A percentile compares a stretch with the other conserved stretches of the same genome.
Conservation (phyloP, 306 rosid genomes). For the Acmispon strigosus region DNA sequence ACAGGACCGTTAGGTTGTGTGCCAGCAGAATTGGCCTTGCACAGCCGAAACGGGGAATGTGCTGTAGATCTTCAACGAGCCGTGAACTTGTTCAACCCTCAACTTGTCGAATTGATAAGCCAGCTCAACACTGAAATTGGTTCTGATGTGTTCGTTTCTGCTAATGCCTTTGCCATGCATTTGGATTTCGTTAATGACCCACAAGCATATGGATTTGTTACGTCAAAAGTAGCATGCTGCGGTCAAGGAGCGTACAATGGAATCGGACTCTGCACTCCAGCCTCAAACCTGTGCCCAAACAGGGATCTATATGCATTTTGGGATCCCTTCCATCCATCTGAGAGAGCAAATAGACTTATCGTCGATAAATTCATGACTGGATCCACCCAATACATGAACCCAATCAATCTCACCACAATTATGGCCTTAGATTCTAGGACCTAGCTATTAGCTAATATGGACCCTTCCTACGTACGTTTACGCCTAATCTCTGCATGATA, state of each 20-base stretch:
- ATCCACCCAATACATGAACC: constrained; percentile 31
- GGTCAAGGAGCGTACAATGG: constrained; percentile 52
- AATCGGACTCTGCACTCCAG: constrained; percentile 44
- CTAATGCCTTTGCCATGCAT: constrained; percentile 39
- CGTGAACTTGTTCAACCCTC: constrained; percentile 50
- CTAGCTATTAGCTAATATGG: constrained; percentile 21
- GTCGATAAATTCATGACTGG: constrained; percentile 43
- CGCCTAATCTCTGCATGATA: background rate
- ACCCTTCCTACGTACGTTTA: background rate
- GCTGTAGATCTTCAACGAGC: constrained; percentile 40
- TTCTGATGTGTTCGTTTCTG: constrained; percentile 33
- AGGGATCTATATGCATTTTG: constrained; percentile 42
- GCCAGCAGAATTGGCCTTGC: constrained; percentile 56
- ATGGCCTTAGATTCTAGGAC: constrained; percentile 32
- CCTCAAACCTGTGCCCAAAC: constrained; percentile 46
- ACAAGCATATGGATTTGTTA: constrained; percentile 43
- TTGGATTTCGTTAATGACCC: constrained; percentile 51
- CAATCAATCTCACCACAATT: constrained; percentile 42
- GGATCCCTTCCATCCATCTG: constrained; percentile 46
- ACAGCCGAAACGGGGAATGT: constrained; percentile 44
- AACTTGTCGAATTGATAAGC: constrained; percentile 28
- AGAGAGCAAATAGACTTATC: constrained; percentile 35
- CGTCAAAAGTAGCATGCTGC: constrained; percentile 47
- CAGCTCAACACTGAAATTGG: constrained; percentile 40
- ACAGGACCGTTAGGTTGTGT: constrained; percentile 72